Conservation (phyloP, 2,329 filamentous ascomycete species). For the Penicillium sp. region DNA sequence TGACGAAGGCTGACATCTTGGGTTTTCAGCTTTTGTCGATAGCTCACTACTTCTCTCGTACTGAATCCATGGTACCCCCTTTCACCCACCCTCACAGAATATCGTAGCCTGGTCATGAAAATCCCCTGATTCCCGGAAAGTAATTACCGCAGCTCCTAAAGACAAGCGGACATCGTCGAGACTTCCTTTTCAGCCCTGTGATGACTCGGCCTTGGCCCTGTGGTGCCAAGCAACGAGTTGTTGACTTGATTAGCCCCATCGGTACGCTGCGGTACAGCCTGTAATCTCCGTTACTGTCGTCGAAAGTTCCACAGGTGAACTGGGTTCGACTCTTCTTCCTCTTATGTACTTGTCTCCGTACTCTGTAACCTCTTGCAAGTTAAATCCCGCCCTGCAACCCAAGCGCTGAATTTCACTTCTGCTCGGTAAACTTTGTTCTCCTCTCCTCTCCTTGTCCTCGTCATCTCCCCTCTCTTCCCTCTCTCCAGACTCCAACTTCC, state of each 20-base stretch:
- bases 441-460: slow-evolving; percentile 15
- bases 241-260: not conserved
- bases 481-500: not conserved
- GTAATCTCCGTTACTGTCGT: too few relatives aligned
- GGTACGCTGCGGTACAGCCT: not conserved
- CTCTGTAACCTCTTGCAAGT: not conserved
- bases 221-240: not conserved
- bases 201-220: not conserved
- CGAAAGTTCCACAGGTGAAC: not conserved
- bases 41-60: too few relatives aligned
- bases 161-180: too few relatives aligned
- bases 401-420: not conserved
- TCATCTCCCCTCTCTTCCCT: slow-evolving; percentile 2
- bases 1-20: too few relatives aligned
- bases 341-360: not conserved
- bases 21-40: too few relatives aligned
- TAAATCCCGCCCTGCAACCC: not conserved
- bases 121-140: too few relatives aligned
- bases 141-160: too few relatives aligned
- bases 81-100: too few relatives aligned
- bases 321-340: not conserved
- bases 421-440: slow-evolving; percentile 16
- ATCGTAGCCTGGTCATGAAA: too few relatives aligned
- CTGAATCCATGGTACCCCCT: too few relatives aligned
- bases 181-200: not conserved